Base-by-base conservation (phyloP, 768 basidiomycete species). In the Xerocomellus dryophilus region DNA sequence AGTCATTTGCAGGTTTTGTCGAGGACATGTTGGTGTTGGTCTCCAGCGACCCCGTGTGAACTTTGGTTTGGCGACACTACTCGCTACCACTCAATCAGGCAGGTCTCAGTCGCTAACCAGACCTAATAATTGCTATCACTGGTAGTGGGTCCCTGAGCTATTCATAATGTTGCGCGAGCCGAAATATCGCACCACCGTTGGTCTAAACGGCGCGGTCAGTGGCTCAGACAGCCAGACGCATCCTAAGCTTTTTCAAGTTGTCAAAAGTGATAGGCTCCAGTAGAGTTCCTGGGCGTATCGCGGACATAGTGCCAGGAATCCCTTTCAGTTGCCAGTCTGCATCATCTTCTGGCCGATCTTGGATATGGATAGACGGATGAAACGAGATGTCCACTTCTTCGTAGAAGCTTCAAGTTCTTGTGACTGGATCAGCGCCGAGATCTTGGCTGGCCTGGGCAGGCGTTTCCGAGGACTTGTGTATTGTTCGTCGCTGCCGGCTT, bases 1-100 rank as follows among this genome's bases (percentile, higher is more conserved):
- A 69, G 27, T 58, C 67, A 61, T 60, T 62, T 54, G 43, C 42
- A 3, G 54, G 31, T 46, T 62, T 61, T 34, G 50, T 57, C 29
- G 61, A 47, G 40, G 66, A 61, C 65, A 69, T 63, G 56, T 41
- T 11, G 8, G 21, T 27, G 50, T 14, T 31, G 38, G n/a, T 47
- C 34, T 47, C n/a, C 39, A 40, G 9, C 20, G 18, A 12, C 39
- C 7, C 18, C 57, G 58, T 59, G 58, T 15, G 58, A 59, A 59
- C 20, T 39, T 40, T 27, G 34, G 5, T 29, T 7, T 12, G 32
- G 32, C 8, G 12, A 7, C 50, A 25, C 51, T 29, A n/a, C n/a
- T n/a, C n/a, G n/a, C 23, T 25, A 4, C 25, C 25, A 25, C 25
- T 25, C 7, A 25, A 25, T 7, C 7, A 7, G 25, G 25, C 25